Percentiles rank a stretch among this genome's conserved stretches.
Evolutionary conservation across 2,329 filamentous ascomycete species (phyloP).

Genomic region (Aspergillus sp.): DNA sequence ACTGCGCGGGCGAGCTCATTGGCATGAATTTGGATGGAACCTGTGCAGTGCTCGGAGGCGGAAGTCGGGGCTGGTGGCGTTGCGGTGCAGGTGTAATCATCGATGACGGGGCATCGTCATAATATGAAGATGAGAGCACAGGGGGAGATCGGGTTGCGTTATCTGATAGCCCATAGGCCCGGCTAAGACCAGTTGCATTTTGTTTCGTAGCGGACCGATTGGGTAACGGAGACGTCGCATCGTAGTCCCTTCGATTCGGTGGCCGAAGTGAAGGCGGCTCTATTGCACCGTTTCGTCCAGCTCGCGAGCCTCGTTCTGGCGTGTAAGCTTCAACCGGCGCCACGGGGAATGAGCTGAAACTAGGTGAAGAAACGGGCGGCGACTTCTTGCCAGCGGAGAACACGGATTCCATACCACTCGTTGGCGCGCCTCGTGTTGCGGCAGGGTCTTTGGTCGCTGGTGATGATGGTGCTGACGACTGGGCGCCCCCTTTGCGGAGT

Average conservation of each 20-base stretch:
- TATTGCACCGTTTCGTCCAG: conserved; percentile 29
- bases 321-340: conserved; percentile 48
- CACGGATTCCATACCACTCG: conserved; percentile 41
- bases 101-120: conserved; percentile 46
- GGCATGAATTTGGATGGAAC: conserved; percentile 53
- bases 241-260: conserved; percentile 35
- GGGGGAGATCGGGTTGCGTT: conserved; percentile 45
- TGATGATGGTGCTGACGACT: conserved; percentile 48
- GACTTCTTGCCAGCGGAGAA: conserved; percentile 41
- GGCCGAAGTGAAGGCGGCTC: conserved; percentile 30
- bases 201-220: conserved; percentile 30
- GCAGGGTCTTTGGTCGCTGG: conserved; percentile 44
- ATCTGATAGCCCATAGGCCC: conserved; percentile 42
- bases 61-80: conserved; percentile 48
- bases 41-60: conserved; percentile 50
- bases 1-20: conserved; percentile 51
- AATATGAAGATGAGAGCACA: conserved; percentile 49
- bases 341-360: conserved; percentile 43
- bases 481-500: conserved; percentile 43
- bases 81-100: conserved; percentile 52
- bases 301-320: conserved; percentile 46
- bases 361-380: conserved; percentile 39
- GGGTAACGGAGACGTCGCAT: conserved; percentile 45
- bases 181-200: conserved; percentile 28
- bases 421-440: conserved; percentile 30